Conservation (phyloP, 2,329 filamentous ascomycete species). For the Immersiporthe knoxdaviesiana region DNA sequence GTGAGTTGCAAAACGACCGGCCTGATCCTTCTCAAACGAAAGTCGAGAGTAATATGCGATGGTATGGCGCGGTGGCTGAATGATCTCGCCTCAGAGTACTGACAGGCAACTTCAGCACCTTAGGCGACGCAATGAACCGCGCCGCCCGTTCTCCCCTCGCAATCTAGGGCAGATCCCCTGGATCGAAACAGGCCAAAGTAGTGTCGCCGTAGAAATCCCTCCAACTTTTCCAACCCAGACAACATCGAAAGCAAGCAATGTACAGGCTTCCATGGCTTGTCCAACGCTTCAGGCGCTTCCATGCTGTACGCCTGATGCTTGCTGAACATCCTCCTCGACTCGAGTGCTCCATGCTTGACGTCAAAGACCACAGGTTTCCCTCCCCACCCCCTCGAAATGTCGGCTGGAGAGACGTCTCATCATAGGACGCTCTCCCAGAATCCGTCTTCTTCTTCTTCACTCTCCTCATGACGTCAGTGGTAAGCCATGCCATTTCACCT, state of each 20-base stretch:
- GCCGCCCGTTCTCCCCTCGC: neutral
- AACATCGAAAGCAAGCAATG: neutral
- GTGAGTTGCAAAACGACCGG: neutral
- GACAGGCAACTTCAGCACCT: neutral
- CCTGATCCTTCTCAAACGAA: neutral
- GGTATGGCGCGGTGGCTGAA: neutral
- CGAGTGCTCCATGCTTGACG: neutral
- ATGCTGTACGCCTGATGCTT: constrained; percentile 1
- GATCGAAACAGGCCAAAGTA: neutral
- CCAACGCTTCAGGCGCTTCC: neutral
- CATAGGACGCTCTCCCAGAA: neutral
- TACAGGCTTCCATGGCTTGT: constrained; percentile 1
- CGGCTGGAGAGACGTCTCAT: neutral
- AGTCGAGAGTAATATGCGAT: neutral
- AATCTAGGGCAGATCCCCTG: neutral
- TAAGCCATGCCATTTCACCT: neutral
- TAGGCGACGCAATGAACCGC: neutral
- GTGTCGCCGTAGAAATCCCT: neutral
- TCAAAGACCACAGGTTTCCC: neutral
- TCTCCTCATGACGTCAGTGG: neutral
- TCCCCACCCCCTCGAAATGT: neutral
- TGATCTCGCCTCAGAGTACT: neutral
- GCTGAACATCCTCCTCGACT: neutral
- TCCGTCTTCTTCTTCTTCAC: neutral
- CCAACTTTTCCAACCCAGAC: neutral